A percentile compares a stretch with the other conserved stretches of the same genome.
phyloP scores from a whole-genome alignment of 2,329 filamentous ascomycete genomes.

The Tympanopsis confertula region DNA sequence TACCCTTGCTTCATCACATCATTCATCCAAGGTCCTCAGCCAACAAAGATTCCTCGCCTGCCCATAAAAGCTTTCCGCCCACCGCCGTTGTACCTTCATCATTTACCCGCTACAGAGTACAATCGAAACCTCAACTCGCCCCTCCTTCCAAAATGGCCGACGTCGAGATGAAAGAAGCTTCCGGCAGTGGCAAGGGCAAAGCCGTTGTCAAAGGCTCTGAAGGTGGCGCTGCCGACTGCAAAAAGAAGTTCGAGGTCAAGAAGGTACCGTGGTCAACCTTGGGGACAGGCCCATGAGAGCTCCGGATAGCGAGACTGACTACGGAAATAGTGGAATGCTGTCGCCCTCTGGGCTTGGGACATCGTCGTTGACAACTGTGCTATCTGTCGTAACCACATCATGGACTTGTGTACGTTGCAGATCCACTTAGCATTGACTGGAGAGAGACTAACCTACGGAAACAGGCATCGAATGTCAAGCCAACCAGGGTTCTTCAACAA shows the following conservation, averaged over 20 bases:
- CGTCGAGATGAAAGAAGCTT: constrained; percentile 89
- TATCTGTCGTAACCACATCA: constrained; percentile 98
- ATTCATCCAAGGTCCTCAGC: no score
- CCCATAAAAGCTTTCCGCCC: no score
- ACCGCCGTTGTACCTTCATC: no score
- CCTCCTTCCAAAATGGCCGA: constrained; percentile 85
- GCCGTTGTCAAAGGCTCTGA: constrained; percentile 30
- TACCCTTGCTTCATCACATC: no score
- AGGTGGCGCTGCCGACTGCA: constrained; percentile 47
- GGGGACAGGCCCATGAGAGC: no score
- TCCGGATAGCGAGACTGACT: neutral
- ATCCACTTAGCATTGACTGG: neutral
- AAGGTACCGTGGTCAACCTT: constrained; percentile 60
- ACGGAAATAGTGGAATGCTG: constrained; percentile 82
- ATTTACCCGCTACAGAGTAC: no score
- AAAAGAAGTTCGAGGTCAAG: constrained; percentile 97
- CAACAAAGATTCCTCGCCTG: no score
- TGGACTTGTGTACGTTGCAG: constrained; percentile 74
- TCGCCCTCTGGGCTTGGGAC: constrained; percentile 97
- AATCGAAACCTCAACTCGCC: no score
- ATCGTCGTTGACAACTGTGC: constrained; percentile 99
- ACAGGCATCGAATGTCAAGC: constrained; percentile 94
- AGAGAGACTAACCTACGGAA: neutral
- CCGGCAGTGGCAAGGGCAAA: constrained; percentile 41
- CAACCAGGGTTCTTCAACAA: constrained; percentile 93